phyloP scores from a whole-genome alignment of 2,329 filamentous ascomycete species.

The Trichoderma polysporum region DNA sequence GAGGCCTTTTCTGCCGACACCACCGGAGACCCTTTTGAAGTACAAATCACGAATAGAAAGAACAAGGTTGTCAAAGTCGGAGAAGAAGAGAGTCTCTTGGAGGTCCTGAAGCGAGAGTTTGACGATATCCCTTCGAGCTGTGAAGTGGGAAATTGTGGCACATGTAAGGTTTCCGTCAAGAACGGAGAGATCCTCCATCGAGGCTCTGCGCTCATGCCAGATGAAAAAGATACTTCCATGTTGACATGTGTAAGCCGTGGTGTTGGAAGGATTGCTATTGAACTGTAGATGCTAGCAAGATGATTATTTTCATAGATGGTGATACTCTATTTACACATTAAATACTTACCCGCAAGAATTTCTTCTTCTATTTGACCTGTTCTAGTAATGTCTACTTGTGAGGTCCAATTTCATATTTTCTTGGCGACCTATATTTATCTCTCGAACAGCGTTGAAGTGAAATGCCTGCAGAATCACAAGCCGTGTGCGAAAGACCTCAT shows the following conservation, averaged over 20 bases:
- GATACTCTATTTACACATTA: neutral
- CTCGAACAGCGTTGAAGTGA: neutral
- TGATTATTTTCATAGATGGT: neutral
- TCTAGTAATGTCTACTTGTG: neutral
- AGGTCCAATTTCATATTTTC: neutral
- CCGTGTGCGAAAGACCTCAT: neutral
- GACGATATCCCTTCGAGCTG: constrained; percentile 49
- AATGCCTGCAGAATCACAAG: too few relatives aligned
- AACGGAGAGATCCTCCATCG: constrained; percentile 49
- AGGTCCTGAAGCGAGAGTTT: constrained; percentile 46
- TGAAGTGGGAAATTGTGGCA: constrained; percentile 56
- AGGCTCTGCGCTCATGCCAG: constrained; percentile 46
- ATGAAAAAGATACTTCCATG: constrained; percentile 47
- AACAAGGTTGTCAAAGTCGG: constrained; percentile 45
- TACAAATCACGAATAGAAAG: constrained; percentile 45
- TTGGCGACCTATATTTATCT: neutral
- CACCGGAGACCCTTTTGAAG: constrained; percentile 60
- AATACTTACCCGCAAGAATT: neutral
- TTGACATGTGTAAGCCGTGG: constrained; percentile 55
- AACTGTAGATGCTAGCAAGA: neutral
- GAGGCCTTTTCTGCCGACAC: constrained; percentile 58
- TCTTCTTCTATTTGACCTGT: neutral
- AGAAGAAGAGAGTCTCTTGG: constrained; percentile 50
- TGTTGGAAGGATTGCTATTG: constrained; percentile 48
- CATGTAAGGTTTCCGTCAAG: constrained; percentile 47